Evolutionary conservation across 306 rosid genomes (phyloP), one percentile per base, ranked within the genome.

Genomic region (Lupinus albus): DNA sequence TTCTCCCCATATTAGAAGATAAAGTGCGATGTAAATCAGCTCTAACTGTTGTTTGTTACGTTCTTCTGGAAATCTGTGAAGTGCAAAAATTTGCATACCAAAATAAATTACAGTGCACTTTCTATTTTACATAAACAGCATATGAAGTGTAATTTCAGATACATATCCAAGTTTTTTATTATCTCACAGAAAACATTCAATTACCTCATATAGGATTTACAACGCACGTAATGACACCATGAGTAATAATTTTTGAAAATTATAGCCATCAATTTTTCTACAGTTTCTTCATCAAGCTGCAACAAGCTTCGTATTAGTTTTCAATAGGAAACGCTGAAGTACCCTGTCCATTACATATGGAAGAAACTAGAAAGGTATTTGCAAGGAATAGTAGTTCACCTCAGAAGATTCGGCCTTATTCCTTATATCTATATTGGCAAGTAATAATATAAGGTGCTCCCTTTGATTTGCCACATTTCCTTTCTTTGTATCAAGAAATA

Each of bases 1-100:
- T 86, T 94, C 99, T 38, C 99, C 99, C 99, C 99, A 94, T 68
- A 94, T 88, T 72, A 94, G 97, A 84, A 94, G 85, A 86, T 90
- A 89, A 70, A 94, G 99, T 35, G 85, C 95, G 58, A 88, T 85
- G 80, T 83, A 90, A 54, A 94, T 84, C 51, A 94, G 89, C 44
- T 84, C 79, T 79, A 90, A 35, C 65, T 86, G 96, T 76, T 86
- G 85, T 44, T 9, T 68, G 77, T 81, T 71, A 55, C 51, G 61
- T 48, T 47, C 70, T 33, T 5, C 81, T 14, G 84, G 88, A 77
- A 59, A 79, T 80, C 99, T 94, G 30, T 12, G 76, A 28, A 54
- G 63, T 38, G 58, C 33, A 48, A 16, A 56, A 80, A 51, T 51
- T 11, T 72, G 47, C 32, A 62, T 7, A 35, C 45, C 35, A 78